These are phyloP conservation scores for Trametes punicea DNA, from an alignment of 768 basidiomycete genomes.

Conservation along the genomic window DNA sequence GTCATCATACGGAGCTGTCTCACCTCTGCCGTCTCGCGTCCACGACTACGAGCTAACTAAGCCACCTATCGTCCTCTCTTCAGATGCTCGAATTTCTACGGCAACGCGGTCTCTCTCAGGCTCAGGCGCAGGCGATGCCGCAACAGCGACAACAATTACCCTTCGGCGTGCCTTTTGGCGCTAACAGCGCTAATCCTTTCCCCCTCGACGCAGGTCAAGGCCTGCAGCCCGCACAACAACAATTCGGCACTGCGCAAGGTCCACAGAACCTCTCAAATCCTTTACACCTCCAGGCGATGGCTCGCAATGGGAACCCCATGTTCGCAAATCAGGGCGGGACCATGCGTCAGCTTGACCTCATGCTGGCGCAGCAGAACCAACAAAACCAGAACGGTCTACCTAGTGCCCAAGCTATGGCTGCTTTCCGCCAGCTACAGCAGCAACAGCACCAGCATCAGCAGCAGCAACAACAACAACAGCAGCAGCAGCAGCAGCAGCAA, in stretches of 20 bases:
- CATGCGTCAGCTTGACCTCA: slow-evolving; percentile 27
- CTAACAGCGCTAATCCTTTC: slow-evolving; percentile 6
- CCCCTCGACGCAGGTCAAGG: slow-evolving; percentile 7
- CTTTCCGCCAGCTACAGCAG: slow-evolving; percentile 19
- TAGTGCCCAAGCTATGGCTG: slow-evolving; percentile 1
- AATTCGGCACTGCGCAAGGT: slow-evolving; percentile 9
- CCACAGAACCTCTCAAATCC: slow-evolving; percentile 6
- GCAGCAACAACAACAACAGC: slow-evolving; percentile 19
- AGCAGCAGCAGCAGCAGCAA: slow-evolving; percentile 9
- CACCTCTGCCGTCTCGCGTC: slow-evolving; percentile 13
- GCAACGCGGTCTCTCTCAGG: not conserved
- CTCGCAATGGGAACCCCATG: slow-evolving; percentile 8
- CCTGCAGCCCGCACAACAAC: not conserved
- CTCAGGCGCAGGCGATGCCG: slow-evolving; percentile 4
- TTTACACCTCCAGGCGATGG: slow-evolving; percentile 12
- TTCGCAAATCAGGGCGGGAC: slow-evolving; percentile 4
- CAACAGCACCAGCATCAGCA: slow-evolving; percentile 19
- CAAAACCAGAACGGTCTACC: slow-evolving; percentile 17
- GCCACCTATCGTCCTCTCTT: not conserved
- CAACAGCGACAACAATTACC: slow-evolving; percentile 11
- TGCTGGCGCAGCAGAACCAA: slow-evolving; percentile 24
- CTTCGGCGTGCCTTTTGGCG: slow-evolving; percentile 10
- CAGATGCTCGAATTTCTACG: slow-evolving; percentile 21
- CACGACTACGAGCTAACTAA: slow-evolving; percentile 8
- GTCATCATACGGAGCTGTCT: slow-evolving; percentile 27